These are phyloP conservation scores for Sarcomyxa edulis DNA, from an alignment of 768 basidiomycete genomes.

Conservation along the genomic window DNA sequence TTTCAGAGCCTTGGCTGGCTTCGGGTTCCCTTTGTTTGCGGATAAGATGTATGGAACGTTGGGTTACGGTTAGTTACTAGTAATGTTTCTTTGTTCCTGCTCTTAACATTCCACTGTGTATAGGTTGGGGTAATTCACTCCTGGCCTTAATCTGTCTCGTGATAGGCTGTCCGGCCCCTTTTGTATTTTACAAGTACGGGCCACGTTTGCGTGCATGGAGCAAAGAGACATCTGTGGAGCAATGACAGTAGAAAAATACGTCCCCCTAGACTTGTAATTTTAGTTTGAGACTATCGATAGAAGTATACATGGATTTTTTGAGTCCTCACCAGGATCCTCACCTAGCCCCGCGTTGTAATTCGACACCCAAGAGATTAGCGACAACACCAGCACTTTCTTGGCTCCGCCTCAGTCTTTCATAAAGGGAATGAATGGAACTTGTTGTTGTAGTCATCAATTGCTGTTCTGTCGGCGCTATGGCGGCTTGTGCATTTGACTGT, in stretches of 20 bases:
- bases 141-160: conserved; percentile 47
- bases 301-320: background rate
- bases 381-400: conserved; percentile 40
- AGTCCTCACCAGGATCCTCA: background rate
- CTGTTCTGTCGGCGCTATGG: conserved; percentile 27
- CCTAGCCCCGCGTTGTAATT: background rate
- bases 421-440: conserved; percentile 31
- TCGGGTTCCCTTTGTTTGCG: conserved; percentile 61
- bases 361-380: conserved; percentile 27
- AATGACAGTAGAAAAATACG: conserved; percentile 5
- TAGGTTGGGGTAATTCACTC: conserved; percentile 52
- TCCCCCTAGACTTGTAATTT: no score
- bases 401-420: conserved; percentile 34
- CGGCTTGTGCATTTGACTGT: conserved; percentile 2
- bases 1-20: conserved; percentile 54
- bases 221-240: conserved; percentile 28
- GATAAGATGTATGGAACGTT: conserved; percentile 49
- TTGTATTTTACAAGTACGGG: conserved; percentile 35
- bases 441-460: conserved; percentile 31
- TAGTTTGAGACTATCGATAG: background rate
- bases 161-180: conserved; percentile 47
- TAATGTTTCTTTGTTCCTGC: background rate
- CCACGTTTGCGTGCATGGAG: conserved; percentile 30
- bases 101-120: conserved; percentile 4
- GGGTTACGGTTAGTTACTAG: conserved; percentile 31